Evolutionary conservation across 2,329 filamentous ascomycete species (phyloP), one percentile per base, ranked within the genome.

Genomic region (Fusarium hostae): DNA sequence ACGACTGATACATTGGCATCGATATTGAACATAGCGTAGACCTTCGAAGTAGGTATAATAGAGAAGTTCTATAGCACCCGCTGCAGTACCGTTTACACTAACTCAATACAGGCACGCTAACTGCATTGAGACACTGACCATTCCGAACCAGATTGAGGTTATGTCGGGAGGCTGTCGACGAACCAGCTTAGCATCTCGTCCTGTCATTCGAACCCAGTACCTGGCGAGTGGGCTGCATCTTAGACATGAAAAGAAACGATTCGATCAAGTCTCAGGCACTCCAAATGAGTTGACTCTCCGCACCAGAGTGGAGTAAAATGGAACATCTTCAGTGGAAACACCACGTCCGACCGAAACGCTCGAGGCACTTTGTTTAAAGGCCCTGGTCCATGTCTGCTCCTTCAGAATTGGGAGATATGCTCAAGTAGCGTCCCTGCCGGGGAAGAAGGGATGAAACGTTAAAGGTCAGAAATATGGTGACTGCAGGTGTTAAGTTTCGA

Each of bases 391-490:
- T 61, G 74, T 48, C 56, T 51, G 13, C 47, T 32, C 52, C 37
- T 47, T 34, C 56, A 55, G 26, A 43, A 32, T 48, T 37, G 41
- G 48, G 51, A 57, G 41, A 41, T 41, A 32, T 35, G 35, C 41
- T 48, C 57, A 37, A 57, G 16, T 52, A 52, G 52, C 37, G 66
- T 50, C 52, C 58, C 57, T 57, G 40, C 71, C 70, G 68, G 70
- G 69, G 67, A 70, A 63, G 62, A 63, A 70, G 55, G 57, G 58
- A 71, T 76, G 67, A 76, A 77, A 76, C 75, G 55, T 45, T 48
- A 45, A 50, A 63, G 47, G 66, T 67, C 28, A 64, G 68, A 63
- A 64, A 64, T 66, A 73, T 43, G 47, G 37, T 47, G 50, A 45
- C 34, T 50, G 45, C 47, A 34, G 64, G 54, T 44, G 47, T 71